Evolutionary conservation across 169 alveolate species (phyloP).

Genomic region (Plasmodium berghei): DNA sequence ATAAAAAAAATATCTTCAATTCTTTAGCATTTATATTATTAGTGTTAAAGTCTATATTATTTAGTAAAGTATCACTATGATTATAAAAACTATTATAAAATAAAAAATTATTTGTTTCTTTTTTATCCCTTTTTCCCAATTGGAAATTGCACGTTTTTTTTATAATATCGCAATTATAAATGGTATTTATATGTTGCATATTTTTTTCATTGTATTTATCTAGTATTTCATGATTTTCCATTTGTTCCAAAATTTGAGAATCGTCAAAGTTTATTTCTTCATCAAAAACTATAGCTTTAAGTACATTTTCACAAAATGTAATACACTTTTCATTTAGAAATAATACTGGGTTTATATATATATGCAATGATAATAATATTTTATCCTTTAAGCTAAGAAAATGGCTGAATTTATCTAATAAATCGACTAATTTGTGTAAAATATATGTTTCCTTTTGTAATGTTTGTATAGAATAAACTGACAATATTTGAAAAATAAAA

Average conservation of each 20-base stretch:
- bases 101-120: background rate
- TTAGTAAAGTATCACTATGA: background rate
- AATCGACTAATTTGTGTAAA: background rate
- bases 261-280: background rate
- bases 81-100: background rate
- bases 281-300: slow-evolving; percentile 2
- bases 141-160: too few species aligned
- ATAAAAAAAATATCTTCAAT: slow-evolving; percentile 19
- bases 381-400: slow-evolving; percentile 17
- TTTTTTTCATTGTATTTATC: background rate
- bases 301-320: slow-evolving; percentile 21
- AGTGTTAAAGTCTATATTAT: background rate
- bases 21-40: slow-evolving; percentile 8
- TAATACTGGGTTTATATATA: slow-evolving; percentile 37
- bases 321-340: slow-evolving; percentile 13
- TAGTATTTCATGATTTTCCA: too few species aligned
- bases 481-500: slow-evolving; percentile 19
- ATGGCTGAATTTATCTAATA: background rate
- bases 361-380: slow-evolving; percentile 27
- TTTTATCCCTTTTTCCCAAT: background rate
- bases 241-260: background rate
- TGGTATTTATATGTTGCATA: too few species aligned
- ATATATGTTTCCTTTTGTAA: slow-evolving; percentile 16
- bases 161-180: too few species aligned
- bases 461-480: slow-evolving; percentile 11